Conservation (phyloP, 495 filamentous ascomycete genomes). For the Aspergillus haitiensis region DNA sequence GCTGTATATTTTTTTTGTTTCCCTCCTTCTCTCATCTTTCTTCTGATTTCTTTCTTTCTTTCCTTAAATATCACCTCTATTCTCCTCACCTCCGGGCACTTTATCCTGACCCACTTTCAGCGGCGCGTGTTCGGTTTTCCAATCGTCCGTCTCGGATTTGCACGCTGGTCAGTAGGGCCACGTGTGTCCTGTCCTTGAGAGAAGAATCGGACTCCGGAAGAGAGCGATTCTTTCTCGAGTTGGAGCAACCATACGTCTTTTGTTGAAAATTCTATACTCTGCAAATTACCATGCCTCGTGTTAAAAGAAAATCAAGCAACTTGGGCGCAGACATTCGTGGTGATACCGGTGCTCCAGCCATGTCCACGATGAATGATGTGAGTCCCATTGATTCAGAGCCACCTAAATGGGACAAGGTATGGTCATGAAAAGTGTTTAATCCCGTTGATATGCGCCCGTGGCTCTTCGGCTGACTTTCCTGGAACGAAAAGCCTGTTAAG, state of each 20-base stretch:
- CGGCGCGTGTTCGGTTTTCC: background rate
- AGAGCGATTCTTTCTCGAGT: background rate
- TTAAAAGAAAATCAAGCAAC: constrained; percentile 48
- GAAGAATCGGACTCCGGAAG: background rate
- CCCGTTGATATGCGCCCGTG: too few species aligned
- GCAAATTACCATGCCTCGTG: constrained; percentile 39
- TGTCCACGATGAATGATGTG: constrained; percentile 53
- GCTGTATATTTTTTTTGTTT: background rate
- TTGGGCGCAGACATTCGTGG: constrained; percentile 54
- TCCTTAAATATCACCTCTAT: background rate
- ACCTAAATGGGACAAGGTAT: constrained; percentile 44
- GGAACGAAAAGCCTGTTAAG: constrained; percentile 37
- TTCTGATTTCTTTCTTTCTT: background rate
- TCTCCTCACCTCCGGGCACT: too few species aligned
- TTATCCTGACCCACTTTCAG: too few species aligned
- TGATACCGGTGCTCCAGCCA: constrained; percentile 52
- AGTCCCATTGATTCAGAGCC: constrained; percentile 46
- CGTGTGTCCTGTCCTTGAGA: background rate
- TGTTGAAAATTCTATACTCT: background rate
- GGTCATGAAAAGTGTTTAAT: background rate
- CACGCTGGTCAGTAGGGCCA: background rate
- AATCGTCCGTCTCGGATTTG: background rate
- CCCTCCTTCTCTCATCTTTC: background rate
- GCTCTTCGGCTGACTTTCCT: too few species aligned
- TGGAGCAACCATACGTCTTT: background rate